A percentile compares a stretch with the other conserved stretches of the same genome.
phyloP scores from a whole-genome alignment of 768 basidiomycete genomes.

The Lactarius vividus region DNA sequence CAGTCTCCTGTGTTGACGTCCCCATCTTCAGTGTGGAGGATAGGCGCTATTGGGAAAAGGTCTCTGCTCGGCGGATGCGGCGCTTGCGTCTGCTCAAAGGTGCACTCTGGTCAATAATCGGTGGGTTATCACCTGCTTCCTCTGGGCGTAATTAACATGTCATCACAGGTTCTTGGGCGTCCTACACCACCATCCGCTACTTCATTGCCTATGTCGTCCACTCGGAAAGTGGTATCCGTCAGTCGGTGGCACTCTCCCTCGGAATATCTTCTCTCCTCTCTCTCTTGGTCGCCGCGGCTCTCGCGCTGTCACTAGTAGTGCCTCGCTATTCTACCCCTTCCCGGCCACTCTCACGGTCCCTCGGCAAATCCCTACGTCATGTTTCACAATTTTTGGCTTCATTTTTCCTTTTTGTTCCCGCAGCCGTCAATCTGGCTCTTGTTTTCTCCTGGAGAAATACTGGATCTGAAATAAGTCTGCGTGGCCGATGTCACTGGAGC shows the following conservation, averaged over 20 bases:
- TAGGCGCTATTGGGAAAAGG: slow-evolving; percentile 33
- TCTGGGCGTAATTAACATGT: not conserved
- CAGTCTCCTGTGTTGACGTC: slow-evolving; percentile 35
- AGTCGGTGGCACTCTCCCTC: slow-evolving; percentile 45
- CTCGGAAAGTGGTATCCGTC: slow-evolving; percentile 39
- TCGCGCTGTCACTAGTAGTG: slow-evolving; percentile 36
- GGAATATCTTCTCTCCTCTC: slow-evolving; percentile 47
- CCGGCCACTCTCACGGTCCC: slow-evolving; percentile 35
- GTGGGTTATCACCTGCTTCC: slow-evolving; percentile 31
- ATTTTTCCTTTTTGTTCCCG: slow-evolving; percentile 48
- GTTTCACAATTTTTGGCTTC: slow-evolving; percentile 40
- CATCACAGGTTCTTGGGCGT: slow-evolving; percentile 53
- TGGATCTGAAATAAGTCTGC: slow-evolving; percentile 39
- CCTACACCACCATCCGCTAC: slow-evolving; percentile 64
- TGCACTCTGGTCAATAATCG: slow-evolving; percentile 37
- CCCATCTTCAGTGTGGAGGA: slow-evolving; percentile 35
- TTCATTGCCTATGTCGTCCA: slow-evolving; percentile 54
- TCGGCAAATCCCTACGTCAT: slow-evolving; percentile 38
- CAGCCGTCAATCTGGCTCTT: slow-evolving; percentile 54
- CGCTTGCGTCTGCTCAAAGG: slow-evolving; percentile 35
- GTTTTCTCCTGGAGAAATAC: slow-evolving; percentile 51
- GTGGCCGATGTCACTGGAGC: slow-evolving; percentile 56
- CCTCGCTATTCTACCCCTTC: slow-evolving; percentile 35
- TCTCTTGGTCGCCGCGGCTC: slow-evolving; percentile 26
- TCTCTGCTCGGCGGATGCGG: slow-evolving; percentile 36